Percentiles rank a stretch among this genome's conserved stretches.
Evolutionary conservation across 768 basidiomycete species (phyloP).

Genomic region (Fibroporia radiculosa): DNA sequence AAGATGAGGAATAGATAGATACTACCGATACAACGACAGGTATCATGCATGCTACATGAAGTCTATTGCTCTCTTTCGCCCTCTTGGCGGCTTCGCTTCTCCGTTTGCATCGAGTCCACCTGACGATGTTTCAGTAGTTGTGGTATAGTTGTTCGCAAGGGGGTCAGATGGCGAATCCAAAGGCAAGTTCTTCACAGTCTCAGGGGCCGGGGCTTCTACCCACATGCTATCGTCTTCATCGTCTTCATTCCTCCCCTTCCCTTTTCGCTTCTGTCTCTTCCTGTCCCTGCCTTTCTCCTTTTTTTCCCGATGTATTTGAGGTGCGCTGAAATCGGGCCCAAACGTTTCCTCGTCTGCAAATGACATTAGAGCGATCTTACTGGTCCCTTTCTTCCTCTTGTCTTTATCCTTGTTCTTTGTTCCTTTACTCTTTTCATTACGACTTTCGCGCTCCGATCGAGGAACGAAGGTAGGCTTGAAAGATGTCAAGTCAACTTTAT

Average conservation of each 20-base stretch:
- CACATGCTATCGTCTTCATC: constrained; percentile 52
- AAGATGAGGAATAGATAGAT: constrained; percentile 20
- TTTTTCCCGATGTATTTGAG: constrained; percentile 7
- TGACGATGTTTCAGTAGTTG: background rate
- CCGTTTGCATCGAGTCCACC: background rate
- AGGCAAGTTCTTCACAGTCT: constrained; percentile 35
- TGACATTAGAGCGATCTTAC: constrained; percentile 49
- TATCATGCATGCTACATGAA: constrained; percentile 14
- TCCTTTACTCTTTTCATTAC: constrained; percentile 34
- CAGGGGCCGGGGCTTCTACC: constrained; percentile 57
- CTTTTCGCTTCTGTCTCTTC: constrained; percentile 17
- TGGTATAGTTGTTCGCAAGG: background rate
- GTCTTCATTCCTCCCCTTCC: constrained; percentile 35
- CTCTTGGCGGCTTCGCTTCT: constrained; percentile 8
- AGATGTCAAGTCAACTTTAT: constrained; percentile 48
- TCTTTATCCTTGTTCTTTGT: constrained; percentile 42
- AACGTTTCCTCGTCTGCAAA: constrained; percentile 62
- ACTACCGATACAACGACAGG: constrained; percentile 9
- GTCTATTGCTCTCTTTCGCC: constrained; percentile 18
- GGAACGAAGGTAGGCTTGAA: constrained; percentile 90
- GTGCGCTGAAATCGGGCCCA: constrained; percentile 14
- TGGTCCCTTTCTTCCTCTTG: constrained; percentile 36
- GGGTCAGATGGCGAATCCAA: constrained; percentile 10
- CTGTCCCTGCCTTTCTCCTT: constrained; percentile 26
- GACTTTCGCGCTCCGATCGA: constrained; percentile 33